Evolutionary conservation across 2,329 filamentous ascomycete genomes (phyloP), one percentile per base, ranked within the genome.

Genomic region (Talaromyces rugulosus): DNA sequence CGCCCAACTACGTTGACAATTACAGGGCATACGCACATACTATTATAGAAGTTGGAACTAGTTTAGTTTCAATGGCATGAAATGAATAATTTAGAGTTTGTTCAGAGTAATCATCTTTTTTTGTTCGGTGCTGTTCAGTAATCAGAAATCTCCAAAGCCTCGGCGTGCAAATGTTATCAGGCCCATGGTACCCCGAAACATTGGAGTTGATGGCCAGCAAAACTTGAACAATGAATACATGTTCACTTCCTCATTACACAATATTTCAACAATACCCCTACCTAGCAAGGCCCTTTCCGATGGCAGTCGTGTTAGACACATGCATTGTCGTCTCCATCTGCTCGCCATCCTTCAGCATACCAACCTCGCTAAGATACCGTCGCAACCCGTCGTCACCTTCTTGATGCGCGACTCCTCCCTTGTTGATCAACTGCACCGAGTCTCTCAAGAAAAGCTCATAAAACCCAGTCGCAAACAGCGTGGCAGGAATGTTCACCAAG

Each of bases 391-490:
- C 79, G 59, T 85, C 81, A 2, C 81, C 82, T 6, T 79, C 76
- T 61, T 81, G 80, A 66, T 85, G 82, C 58, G 74, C 71, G 5
- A 80, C 80, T 62, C 82, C 78, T 0, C 83, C 83, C 61, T 76
- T 75, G 1, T 76, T 77, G 60, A 85, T 84, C 66, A 80, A 79
- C 50, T 78, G 74, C 68, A 85, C 66, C 63, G 79, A 82, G 66
- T 86, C 84, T 28, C 83, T 69, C 70, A 85, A 77, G 27, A 85
- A 67, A 6, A 84, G 65, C 71, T 87, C 84, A 67, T 86, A 86
- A 64, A 82, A 83, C 0, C 70, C 75, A 0, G 82, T 85, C 0
- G 82, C 82, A 60, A 85, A 81, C 1, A 87, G 67, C 3, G 83
- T 86, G 0, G 83, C 83, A 0, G 83, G 84, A 3, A 87, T 72